A percentile compares a stretch with the other conserved stretches of the same genome.
phyloP scores from a whole-genome alignment of 345 rosid genomes.

The Euphorbia pulcherrima region DNA sequence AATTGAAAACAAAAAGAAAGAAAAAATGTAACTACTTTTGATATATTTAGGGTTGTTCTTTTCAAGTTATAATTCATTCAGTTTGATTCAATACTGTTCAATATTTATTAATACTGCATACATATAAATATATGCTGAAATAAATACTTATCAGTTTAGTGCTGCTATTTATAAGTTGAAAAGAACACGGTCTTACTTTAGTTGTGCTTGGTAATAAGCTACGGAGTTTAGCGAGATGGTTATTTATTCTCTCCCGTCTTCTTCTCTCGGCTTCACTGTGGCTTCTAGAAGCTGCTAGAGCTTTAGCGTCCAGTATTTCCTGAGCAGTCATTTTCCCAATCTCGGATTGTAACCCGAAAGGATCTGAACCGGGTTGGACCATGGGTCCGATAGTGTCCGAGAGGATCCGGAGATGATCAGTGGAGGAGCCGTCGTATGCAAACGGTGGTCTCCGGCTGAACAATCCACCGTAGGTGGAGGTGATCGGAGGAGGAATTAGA shows the following conservation, averaged over 20 bases:
- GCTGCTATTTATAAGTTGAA: too few species aligned
- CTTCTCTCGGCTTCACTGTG: slow-evolving; percentile 98
- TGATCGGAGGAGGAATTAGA: slow-evolving; percentile 53
- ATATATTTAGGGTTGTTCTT: slow-evolving; percentile 8
- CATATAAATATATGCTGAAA: too few species aligned
- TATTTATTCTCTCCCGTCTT: slow-evolving; percentile 92
- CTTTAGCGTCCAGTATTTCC: slow-evolving; percentile 98
- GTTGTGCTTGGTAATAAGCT: slow-evolving; percentile 92
- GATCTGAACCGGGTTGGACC: slow-evolving; percentile 52
- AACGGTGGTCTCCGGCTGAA: slow-evolving; percentile 65
- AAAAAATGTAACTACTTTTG: slow-evolving; percentile 31
- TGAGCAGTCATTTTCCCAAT: slow-evolving; percentile 91
- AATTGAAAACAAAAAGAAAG: neutral
- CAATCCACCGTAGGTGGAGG: slow-evolving; percentile 56
- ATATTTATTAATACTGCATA: too few species aligned
- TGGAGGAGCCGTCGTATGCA: slow-evolving; percentile 58
- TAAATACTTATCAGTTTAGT: too few species aligned
- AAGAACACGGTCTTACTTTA: too few species aligned
- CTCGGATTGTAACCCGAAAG: slow-evolving; percentile 80
- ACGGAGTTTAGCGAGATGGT: slow-evolving; percentile 90
- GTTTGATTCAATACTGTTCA: too few species aligned
- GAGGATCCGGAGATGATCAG: slow-evolving; percentile 69
- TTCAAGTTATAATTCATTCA: too few species aligned
- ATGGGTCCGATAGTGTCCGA: slow-evolving; percentile 76
- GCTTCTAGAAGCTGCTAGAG: slow-evolving; percentile 94